Percentiles rank a stretch among this genome's conserved stretches.
phyloP scores from a whole-genome alignment of 1,284 basidiomycete species.

The Marasmius sp. region DNA sequence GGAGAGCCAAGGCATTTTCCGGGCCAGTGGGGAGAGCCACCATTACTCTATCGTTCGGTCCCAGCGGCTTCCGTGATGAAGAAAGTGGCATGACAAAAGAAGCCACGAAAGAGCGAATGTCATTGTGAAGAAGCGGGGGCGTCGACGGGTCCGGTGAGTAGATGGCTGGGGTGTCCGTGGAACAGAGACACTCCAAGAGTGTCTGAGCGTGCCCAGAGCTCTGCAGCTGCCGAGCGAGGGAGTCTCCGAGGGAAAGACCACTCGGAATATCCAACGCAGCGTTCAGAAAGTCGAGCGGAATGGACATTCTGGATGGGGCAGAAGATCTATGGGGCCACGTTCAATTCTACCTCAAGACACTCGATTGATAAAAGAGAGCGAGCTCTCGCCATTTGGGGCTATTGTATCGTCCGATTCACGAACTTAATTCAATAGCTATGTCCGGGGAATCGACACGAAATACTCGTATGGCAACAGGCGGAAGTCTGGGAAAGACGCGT shows the following conservation, averaged over 20 bases:
- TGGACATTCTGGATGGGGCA: slow-evolving; percentile 23
- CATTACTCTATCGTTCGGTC: slow-evolving; percentile 44
- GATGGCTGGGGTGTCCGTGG: slow-evolving; percentile 33
- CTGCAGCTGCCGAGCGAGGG: slow-evolving; percentile 29
- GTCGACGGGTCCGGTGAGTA: slow-evolving; percentile 25
- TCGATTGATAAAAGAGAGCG: no score
- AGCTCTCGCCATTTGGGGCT: no score
- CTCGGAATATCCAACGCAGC: slow-evolving; percentile 19
- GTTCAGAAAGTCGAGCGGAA: slow-evolving; percentile 33
- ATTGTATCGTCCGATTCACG: no score
- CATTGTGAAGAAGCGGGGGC: slow-evolving; percentile 30
- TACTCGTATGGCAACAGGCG: no score
- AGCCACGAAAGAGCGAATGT: slow-evolving; percentile 33
- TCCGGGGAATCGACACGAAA: no score
- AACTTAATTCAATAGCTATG: no score
- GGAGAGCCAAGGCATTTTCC: slow-evolving; percentile 41
- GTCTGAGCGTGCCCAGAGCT: slow-evolving; percentile 28
- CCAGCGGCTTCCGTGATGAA: slow-evolving; percentile 23
- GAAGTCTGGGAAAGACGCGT: no score
- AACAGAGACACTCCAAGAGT: slow-evolving; percentile 38
- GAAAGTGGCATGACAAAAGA: slow-evolving; percentile 37
- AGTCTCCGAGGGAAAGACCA: slow-evolving; percentile 34
- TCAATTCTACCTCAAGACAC: background rate
- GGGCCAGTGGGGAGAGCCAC: slow-evolving; percentile 44
- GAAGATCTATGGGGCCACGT: background rate